Percentiles rank a stretch among this genome's conserved stretches.
Conservation (phyloP, 2,329 filamentous ascomycete species). For the Nemania diffusa region DNA sequence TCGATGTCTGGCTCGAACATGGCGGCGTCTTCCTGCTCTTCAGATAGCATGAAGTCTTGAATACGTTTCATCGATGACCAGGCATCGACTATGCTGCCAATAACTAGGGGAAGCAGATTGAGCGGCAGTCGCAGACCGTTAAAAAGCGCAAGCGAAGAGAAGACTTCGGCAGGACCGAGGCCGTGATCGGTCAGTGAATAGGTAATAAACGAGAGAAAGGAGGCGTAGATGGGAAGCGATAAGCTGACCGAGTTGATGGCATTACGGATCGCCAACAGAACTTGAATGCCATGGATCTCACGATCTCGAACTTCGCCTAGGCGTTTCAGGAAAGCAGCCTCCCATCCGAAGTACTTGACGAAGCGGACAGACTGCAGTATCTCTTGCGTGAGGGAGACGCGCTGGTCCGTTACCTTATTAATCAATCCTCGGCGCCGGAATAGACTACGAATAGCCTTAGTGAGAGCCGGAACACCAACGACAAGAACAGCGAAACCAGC, state of each 20-base stretch:
- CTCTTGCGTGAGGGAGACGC: conserved; percentile 91
- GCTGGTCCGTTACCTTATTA: conserved; percentile 93
- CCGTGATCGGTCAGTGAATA: conserved; percentile 73
- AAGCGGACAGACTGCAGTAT: conserved; percentile 91
- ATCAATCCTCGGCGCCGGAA: conserved; percentile 80
- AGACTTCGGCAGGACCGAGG: conserved; percentile 80
- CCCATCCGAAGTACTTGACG: conserved; percentile 98
- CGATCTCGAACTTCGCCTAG: conserved; percentile 76
- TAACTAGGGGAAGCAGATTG: conserved; percentile 86
- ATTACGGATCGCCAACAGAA: conserved; percentile 84
- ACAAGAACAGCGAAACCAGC: conserved; percentile 87
- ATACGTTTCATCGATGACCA: conserved; percentile 86
- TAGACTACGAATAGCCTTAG: conserved; percentile 78
- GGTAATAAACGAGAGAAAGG: conserved; percentile 94
- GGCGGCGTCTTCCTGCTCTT: conserved; percentile 82
- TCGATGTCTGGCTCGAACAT: conserved; percentile 65
- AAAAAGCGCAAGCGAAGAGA: conserved; percentile 94
- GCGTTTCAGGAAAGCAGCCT: conserved; percentile 83
- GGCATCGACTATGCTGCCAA: conserved; percentile 90
- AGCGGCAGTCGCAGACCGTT: conserved; percentile 90
- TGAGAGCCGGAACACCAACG: conserved; percentile 80
- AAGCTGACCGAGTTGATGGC: conserved; percentile 85
- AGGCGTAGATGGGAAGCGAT: conserved; percentile 91
- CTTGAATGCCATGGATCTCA: conserved; percentile 86
- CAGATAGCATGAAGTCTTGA: conserved; percentile 85